phyloP scores from a whole-genome alignment of 352 stramenopile genomes.

The Phytophthora ohioensis region DNA sequence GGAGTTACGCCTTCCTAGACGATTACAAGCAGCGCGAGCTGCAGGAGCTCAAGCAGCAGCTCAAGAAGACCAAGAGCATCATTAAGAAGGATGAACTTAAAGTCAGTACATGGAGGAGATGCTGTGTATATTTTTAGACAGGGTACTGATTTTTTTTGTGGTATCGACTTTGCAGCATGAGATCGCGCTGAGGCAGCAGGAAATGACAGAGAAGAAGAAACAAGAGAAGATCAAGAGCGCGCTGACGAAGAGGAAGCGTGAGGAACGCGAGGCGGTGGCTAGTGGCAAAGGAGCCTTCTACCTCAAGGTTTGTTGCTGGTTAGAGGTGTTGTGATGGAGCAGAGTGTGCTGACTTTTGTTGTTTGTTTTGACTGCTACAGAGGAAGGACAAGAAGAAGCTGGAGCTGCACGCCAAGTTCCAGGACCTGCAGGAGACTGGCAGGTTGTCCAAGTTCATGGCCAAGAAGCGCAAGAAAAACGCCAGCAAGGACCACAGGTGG shows the following conservation, averaged over 20 bases:
- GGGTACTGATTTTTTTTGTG: conserved; percentile 12
- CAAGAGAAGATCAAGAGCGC: conserved; percentile 73
- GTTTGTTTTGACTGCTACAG: conserved; percentile 37
- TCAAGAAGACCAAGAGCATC: conserved; percentile 73
- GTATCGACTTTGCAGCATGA: conserved; percentile 50
- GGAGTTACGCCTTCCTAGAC: conserved; percentile 91
- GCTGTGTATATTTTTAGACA: background rate
- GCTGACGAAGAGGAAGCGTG: conserved; percentile 83
- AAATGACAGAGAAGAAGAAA: conserved; percentile 80
- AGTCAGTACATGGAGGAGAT: conserved; percentile 42
- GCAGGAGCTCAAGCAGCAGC: conserved; percentile 83
- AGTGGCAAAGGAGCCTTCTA: conserved; percentile 93
- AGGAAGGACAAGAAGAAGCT: conserved; percentile 93
- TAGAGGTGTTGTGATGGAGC: background rate
- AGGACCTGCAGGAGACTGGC: conserved; percentile 89
- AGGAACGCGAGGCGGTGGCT: conserved; percentile 90
- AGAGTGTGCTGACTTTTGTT: conserved; percentile 1
- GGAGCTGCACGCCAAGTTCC: conserved; percentile 92
- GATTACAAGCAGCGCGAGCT: conserved; percentile 91
- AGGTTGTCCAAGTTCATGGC: conserved; percentile 93
- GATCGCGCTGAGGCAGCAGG: conserved; percentile 74
- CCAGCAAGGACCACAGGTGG: conserved; percentile 93
- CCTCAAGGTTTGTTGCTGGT: conserved; percentile 67
- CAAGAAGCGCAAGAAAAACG: conserved; percentile 95
- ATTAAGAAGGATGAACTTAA: conserved; percentile 82